phyloP scores from a whole-genome alignment of 140 eudicot species.

The Anethum foeniculum region DNA sequence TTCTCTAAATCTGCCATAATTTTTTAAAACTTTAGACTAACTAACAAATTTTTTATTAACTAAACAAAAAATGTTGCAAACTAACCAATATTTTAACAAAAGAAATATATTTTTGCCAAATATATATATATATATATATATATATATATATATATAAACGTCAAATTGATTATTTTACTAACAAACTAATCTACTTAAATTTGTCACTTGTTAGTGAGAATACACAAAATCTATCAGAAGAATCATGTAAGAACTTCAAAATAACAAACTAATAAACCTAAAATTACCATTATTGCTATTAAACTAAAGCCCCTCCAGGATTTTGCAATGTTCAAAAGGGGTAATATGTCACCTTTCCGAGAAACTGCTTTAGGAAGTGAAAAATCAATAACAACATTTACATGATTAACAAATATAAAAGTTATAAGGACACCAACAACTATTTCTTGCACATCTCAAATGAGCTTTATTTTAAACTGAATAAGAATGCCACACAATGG shows the following conservation, averaged over 20 bases:
- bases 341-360: constrained; percentile 65
- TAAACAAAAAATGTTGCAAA: no score
- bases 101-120: neutral
- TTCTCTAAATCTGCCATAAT: neutral
- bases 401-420: constrained; percentile 80
- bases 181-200: neutral
- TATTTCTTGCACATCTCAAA: constrained; percentile 70
- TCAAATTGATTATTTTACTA: neutral
- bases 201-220: neutral
- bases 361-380: constrained; percentile 70
- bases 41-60: neutral
- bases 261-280: neutral
- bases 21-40: neutral
- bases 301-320: constrained; percentile 77
- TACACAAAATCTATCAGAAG: neutral
- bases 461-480: constrained; percentile 54
- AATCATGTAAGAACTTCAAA: neutral
- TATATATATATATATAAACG: no score
- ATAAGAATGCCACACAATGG: constrained; percentile 69
- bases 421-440: constrained; percentile 77
- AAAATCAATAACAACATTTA: constrained; percentile 66
- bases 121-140: no score
- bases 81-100: neutral
- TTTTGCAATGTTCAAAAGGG: constrained; percentile 61
- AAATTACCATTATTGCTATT: constrained; percentile 65